Evolutionary conservation across 192 early-diverging fungal species (phyloP), one percentile per base, ranked within the genome.

Genomic region (Entrophospora sp.): DNA sequence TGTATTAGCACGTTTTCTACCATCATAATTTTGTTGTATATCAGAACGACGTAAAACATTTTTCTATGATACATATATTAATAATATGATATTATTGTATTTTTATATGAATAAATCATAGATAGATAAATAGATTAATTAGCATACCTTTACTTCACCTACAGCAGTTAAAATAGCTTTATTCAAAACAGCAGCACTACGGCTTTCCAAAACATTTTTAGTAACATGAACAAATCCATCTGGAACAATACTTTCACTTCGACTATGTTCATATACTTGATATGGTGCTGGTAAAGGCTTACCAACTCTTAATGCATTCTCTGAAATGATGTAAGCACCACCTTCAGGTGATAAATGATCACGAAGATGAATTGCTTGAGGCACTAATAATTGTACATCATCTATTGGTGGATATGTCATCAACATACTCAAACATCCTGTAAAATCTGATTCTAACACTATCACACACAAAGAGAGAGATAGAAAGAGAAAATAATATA

Each of bases 301-400:
- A 22, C 75, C 69, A 0, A 49, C 45, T 18, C 69, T 70, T 20
- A 75, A 56, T 69, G 77, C 79, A 51, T 83, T 82, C 60, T 87
- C 80, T 37, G 63, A 73, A 27, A 83, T 73, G 18, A 90, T 78
- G 14, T 82, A 69, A 28, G 71, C 48, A 18, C 81, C 79, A 0
- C 77, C 74, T 13, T 80, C 85, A 7, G 67, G 35, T 4, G 79
- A 74, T n/a, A 82, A 66, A 30, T 79, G 74, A 20, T 81, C 72
- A 20, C 82, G 85, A 63, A 90, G 74, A 30, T 75, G 78, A 43
- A 83, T 76, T 0, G 87, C 88, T 73, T 90, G 88, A 35, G 83
- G 66, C 10, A 87, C 80, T 18, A 87, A 74, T 25, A 77, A 60
- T 30, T 55, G 69, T 10, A 83, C 76, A 22, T 76, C 74, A 12